Base-by-base conservation (phyloP, 2,329 filamentous ascomycete genomes). In the Bipolaris bicolor region DNA sequence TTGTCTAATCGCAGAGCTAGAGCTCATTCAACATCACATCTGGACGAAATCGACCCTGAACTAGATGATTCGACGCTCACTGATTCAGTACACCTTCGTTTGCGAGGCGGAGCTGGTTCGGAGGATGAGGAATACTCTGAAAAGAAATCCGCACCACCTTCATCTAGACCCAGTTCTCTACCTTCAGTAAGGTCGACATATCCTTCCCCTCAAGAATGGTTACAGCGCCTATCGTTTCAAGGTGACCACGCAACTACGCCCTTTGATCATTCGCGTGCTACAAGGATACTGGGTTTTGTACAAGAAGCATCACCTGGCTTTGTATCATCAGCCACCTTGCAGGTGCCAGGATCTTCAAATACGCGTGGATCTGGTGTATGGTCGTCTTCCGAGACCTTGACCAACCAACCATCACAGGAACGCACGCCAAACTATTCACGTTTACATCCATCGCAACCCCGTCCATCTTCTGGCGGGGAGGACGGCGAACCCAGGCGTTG, bases 81-180 rank as follows among this genome's bases (percentile, higher is more conserved):
- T 20, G 15, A 26, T 48, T 7, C 7, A 37, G 1, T 15, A 15
- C 33, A 11, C 7, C 2, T 37, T 48, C 33, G 6, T 29, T 33
- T 56, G 18, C 48, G 48, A 34, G 53, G 53, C 15, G 53, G 48
- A 37, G 48, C 48, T 7, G 48, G 18, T 1, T 51, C 34, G 16
- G 53, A 56, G 10, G 53, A 45, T 7, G 24, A 47, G 15, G 3
- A n/a, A 10, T 7, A 3, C 7, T 31, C 34, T 29, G 16, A 16
- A 3, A 11, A 24, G 16, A 16, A 52, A 24, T 5, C 24, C 16
- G 6, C 9, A 5, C 9, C 26, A 1, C 39, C 39, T 13, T 20
- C 9, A 15, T 20, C 10, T 33, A 11, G 9, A 18, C 2, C 4
- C n/a, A 18, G 10, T 22, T 7, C 26, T 16, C 26, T 3, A 33